These are phyloP conservation scores for Aureobasidium sp. DNA, from an alignment of 2,329 filamentous ascomycete genomes.

Conservation along the genomic window DNA sequence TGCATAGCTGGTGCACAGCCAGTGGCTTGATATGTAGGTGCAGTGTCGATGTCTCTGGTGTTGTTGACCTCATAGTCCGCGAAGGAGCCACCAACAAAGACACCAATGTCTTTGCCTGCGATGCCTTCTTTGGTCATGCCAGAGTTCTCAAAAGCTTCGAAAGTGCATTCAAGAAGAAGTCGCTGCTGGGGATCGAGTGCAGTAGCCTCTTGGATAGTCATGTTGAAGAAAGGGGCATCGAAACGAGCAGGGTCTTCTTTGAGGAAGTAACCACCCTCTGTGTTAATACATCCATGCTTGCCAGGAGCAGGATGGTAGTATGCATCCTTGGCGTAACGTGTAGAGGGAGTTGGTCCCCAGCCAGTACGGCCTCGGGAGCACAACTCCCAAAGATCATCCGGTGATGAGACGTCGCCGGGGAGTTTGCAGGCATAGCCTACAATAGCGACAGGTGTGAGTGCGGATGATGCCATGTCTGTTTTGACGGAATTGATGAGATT, in stretches of 20 bases:
- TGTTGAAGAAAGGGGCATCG: conserved; percentile 24
- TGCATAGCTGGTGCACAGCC: conserved; percentile 30
- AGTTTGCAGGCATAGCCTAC: conserved; percentile 40
- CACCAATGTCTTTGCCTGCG: conserved; percentile 16
- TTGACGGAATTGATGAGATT: background rate
- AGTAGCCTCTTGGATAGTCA: conserved; percentile 21
- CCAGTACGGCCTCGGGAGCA: conserved; percentile 3
- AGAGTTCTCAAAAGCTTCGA: conserved; percentile 30
- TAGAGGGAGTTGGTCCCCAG: background rate
- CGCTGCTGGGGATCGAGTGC: conserved; percentile 39
- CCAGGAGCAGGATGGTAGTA: conserved; percentile 22
- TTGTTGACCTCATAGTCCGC: conserved; percentile 22
- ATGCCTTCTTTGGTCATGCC: conserved; percentile 17
- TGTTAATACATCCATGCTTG: conserved; percentile 7
- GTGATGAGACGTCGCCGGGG: conserved; percentile 31
- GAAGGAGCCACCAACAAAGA: conserved; percentile 22
- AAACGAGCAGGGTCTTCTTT: conserved; percentile 22
- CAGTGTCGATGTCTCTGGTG: conserved; percentile 19
- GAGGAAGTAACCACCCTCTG: conserved; percentile 19
- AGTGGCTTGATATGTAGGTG: conserved; percentile 20
- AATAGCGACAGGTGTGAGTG: conserved; percentile 35
- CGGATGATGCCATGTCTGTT: background rate
- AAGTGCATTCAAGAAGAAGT: conserved; percentile 34
- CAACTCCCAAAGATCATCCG: conserved; percentile 16
- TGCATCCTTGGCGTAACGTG: conserved; percentile 17